Conservation (phyloP, 257 asterid species). For the Penstemon eatonii region DNA sequence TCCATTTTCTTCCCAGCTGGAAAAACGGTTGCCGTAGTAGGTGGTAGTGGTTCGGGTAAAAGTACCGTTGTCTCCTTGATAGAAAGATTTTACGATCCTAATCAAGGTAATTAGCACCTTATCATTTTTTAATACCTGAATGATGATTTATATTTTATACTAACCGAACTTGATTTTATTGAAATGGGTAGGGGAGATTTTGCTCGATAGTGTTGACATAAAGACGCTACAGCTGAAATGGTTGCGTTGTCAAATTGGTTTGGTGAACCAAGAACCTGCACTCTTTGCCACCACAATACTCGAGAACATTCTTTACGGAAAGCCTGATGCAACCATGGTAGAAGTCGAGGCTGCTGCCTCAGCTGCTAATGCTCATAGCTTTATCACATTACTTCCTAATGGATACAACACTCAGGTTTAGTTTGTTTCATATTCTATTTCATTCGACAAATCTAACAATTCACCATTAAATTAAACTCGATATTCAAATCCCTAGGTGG, state of each 20-base stretch:
- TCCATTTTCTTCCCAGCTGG: constrained; percentile 98
- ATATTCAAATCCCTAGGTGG: constrained; percentile 52
- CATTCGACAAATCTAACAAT: background rate
- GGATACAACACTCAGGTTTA: constrained; percentile 91
- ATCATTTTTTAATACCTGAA: background rate
- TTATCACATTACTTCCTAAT: constrained; percentile 82
- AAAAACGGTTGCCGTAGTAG: constrained; percentile 93
- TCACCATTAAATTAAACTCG: no score
- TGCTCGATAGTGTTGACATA: constrained; percentile 80
- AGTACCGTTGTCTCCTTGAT: constrained; percentile 91
- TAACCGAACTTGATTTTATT: constrained; percentile 8
- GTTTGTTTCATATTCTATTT: constrained; percentile 31
- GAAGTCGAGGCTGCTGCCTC: constrained; percentile 93
- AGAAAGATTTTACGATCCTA: constrained; percentile 96
- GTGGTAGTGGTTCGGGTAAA: constrained; percentile 99
- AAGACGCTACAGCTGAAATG: constrained; percentile 84
- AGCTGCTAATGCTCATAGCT: constrained; percentile 96
- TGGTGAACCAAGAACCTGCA: constrained; percentile 99
- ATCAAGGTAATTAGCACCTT: constrained; percentile 56
- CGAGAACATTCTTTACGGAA: constrained; percentile 90
- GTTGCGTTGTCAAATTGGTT: constrained; percentile 90
- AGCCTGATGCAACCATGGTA: constrained; percentile 88
- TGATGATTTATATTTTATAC: background rate
- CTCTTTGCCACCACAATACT: constrained; percentile 96
- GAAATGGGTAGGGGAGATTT: constrained; percentile 65